Percentiles rank a stretch among this genome's conserved stretches.
phyloP scores from a whole-genome alignment of 192 early-diverging fungal genomes.

The Obelidium mucronatum region DNA sequence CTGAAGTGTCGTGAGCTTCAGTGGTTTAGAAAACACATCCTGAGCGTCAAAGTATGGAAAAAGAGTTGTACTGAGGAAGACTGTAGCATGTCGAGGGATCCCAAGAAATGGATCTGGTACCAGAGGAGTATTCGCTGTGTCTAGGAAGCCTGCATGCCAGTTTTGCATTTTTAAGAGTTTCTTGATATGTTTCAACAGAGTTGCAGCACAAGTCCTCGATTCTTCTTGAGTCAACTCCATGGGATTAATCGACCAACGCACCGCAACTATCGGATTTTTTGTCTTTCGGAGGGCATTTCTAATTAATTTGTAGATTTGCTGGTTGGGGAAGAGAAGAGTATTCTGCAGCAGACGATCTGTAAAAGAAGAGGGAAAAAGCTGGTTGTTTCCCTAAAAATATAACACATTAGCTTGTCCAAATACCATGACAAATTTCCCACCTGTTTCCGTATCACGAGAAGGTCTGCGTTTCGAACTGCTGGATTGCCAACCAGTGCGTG shows the following conservation, averaged over 20 bases:
- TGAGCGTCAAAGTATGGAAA: constrained; percentile 12
- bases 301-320: constrained; percentile 8
- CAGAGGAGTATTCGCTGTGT: background rate
- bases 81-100: background rate
- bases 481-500: background rate
- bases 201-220: background rate
- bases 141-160: constrained; percentile 5
- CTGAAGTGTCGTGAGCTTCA: background rate
- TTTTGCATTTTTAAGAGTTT: constrained; percentile 26
- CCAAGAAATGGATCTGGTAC: background rate
- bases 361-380: constrained; percentile 16
- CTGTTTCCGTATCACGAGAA: constrained; percentile 9
- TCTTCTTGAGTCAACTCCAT: background rate
- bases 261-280: constrained; percentile 9
- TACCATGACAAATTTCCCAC: background rate
- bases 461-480: background rate
- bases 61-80: constrained; percentile 7
- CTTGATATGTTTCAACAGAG: constrained; percentile 21
- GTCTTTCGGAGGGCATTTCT: background rate
- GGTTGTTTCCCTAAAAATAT: background rate
- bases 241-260: constrained; percentile 18
- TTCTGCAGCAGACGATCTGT: background rate
- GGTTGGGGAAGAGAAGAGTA: constrained; percentile 9
- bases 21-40: constrained; percentile 3
- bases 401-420: background rate